Conservation (phyloP, 2,329 filamentous ascomycete species). For the Pyrenophora seminiperda region DNA sequence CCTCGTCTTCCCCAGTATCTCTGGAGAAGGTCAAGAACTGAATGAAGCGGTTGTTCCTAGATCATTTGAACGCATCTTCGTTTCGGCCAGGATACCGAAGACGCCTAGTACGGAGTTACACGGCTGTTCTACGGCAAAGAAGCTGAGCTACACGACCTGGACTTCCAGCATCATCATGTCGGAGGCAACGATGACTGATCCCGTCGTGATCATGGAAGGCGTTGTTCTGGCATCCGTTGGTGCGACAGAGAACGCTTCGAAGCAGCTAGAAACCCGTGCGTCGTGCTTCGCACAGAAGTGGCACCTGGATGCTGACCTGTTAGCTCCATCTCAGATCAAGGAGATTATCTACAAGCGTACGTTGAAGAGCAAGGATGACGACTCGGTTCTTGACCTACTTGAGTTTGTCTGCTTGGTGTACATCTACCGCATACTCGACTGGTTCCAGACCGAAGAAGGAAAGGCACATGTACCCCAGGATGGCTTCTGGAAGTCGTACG, state of each 20-base stretch:
- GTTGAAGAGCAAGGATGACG: slow-evolving; percentile 12
- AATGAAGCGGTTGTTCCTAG: slow-evolving; percentile 9
- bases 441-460: slow-evolving; percentile 9
- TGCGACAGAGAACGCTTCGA: neutral
- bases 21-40: slow-evolving; percentile 16
- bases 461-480: slow-evolving; percentile 6
- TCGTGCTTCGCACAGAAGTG: slow-evolving; percentile 12
- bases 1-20: slow-evolving; percentile 10
- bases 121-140: slow-evolving; percentile 10
- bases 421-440: slow-evolving; percentile 8
- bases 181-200: slow-evolving; percentile 4
- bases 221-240: slow-evolving; percentile 9
- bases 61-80: slow-evolving; percentile 9
- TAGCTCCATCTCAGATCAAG: slow-evolving; percentile 6
- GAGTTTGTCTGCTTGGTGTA: slow-evolving; percentile 11
- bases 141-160: slow-evolving; percentile 12
- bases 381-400: slow-evolving; percentile 9
- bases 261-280: slow-evolving; percentile 6
- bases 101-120: slow-evolving; percentile 3
- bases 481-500: slow-evolving; percentile 13
- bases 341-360: slow-evolving; percentile 9
- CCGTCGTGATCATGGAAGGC: slow-evolving; percentile 8
- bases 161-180: slow-evolving; percentile 9
- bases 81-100: slow-evolving; percentile 1
- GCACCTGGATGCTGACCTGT: slow-evolving; percentile 10